These are phyloP conservation scores for Cucumis hystrix DNA, from an alignment of 306 rosid genomes.

Conservation along the genomic window DNA sequence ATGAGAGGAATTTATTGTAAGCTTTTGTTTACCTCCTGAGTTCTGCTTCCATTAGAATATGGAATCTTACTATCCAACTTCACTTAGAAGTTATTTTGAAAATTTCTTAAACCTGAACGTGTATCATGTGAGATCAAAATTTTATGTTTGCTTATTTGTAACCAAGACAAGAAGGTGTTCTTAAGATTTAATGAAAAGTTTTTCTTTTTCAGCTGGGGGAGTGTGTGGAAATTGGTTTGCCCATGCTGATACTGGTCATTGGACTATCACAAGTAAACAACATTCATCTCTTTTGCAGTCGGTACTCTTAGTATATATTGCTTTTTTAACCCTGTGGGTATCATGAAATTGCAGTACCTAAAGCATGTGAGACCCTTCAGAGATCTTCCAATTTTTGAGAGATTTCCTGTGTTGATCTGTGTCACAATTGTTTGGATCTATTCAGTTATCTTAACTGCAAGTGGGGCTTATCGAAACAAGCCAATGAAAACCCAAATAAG, in stretches of 20 bases:
- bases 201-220: slow-evolving; percentile 61
- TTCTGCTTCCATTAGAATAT: neutral
- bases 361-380: slow-evolving; percentile 82
- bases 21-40: neutral
- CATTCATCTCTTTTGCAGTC: neutral
- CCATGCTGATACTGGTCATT: slow-evolving; percentile 70
- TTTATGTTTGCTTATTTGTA: neutral
- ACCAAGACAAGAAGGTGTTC: neutral
- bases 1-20: neutral
- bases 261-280: slow-evolving; percentile 81
- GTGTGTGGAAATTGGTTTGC: slow-evolving; percentile 90
- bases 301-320: neutral
- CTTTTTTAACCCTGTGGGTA: neutral
- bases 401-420: slow-evolving; percentile 87
- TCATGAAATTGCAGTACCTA: slow-evolving; percentile 58
- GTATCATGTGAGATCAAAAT: neutral
- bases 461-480: slow-evolving; percentile 72
- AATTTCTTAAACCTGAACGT: neutral
- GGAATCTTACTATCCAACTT: neutral
- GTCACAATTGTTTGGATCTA: slow-evolving; percentile 73
- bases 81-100: neutral
- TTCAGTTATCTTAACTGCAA: slow-evolving; percentile 73
- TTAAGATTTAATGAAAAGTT: neutral
- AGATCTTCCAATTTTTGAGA: slow-evolving; percentile 75
- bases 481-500: slow-evolving; percentile 40